Base-by-base conservation (phyloP, 1,139 yeast species). In the Diutina mesorugosa region DNA sequence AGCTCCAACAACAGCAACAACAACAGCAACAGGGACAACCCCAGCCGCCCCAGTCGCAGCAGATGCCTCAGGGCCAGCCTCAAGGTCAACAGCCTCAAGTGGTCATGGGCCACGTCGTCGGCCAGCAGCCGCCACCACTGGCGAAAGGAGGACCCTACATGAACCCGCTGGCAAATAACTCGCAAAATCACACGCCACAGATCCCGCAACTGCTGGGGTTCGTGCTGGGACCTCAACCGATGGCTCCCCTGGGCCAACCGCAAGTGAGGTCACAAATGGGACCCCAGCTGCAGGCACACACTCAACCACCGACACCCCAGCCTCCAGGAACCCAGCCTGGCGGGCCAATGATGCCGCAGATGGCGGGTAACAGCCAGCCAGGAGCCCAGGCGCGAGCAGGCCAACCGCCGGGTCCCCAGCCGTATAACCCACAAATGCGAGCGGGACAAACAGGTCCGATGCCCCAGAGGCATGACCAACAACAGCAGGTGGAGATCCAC, bases 401-500 rank as follows among this genome's bases (percentile, higher is more conserved):
- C 7, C 51, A 47, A 16, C 38, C 51, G n/a, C 29, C 50, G 14
- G 28, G 30, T 1, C 14, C 38, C 21, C 51, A 47, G n/a, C 51
- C 32, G 8, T 35, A 35, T 35, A 45, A n/a, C 26, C 47, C 47
- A 7, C 47, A 45, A 45, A 45, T 45, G 47, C 47, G 18, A 7
- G 21, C 47, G 9, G 47, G 47, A 6, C 51, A 48, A 29, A 21
- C 35, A n/a, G 51, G 10, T 6, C 38, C 51, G 3, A 29, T 14
- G 35, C 18, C 51, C 2, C 30, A 28, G 3, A 8, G 29, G 7
- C 53, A 18, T 3, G 46, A 45, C 26, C 53, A 41, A 16, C 53
- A 50, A 10, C 18, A 32, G 8, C 59, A 56, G 41, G 55, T 58
- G 45, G 60, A 56, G 10, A 47, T 58, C 16, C 73, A 73, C 58